These are phyloP conservation scores for Penicillium sp. DNA, from an alignment of 2,329 filamentous ascomycete genomes.

Conservation along the genomic window DNA sequence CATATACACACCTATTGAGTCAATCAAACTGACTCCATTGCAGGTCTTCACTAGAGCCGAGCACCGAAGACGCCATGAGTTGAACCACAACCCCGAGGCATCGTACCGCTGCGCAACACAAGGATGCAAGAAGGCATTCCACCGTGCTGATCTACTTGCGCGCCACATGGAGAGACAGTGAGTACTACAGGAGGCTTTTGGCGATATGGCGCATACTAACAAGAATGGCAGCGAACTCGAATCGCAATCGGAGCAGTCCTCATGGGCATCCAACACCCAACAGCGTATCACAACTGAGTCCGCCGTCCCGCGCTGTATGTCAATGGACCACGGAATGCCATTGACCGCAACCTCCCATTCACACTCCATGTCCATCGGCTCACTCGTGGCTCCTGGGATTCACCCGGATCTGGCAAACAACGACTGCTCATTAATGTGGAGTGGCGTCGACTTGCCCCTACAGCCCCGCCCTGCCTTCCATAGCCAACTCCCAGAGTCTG, in stretches of 20 bases:
- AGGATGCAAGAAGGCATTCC: conserved; percentile 50
- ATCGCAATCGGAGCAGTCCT: conserved; percentile 31
- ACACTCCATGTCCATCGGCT: conserved; percentile 38
- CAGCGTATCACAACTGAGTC: conserved; percentile 22
- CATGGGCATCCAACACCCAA: conserved; percentile 29
- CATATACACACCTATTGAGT: conserved; percentile 3
- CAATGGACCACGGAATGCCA: conserved; percentile 23
- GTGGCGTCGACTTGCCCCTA: conserved; percentile 35
- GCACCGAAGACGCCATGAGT: conserved; percentile 49
- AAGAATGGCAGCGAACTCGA: conserved; percentile 34
- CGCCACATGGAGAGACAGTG: conserved; percentile 53
- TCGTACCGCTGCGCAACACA: conserved; percentile 43
- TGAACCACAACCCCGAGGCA: conserved; percentile 51
- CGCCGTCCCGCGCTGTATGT: conserved; percentile 23
- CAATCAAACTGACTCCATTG: conserved; percentile 11
- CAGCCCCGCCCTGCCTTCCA: conserved; percentile 30
- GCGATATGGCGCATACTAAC: conserved; percentile 10
- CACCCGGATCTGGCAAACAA: conserved; percentile 33
- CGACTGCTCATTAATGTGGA: conserved; percentile 37
- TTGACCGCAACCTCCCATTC: conserved; percentile 29
- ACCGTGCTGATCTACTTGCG: conserved; percentile 47
- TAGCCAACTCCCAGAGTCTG: conserved; percentile 36
- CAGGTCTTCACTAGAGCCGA: conserved; percentile 52
- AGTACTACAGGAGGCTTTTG: conserved; percentile 20
- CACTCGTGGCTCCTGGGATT: conserved; percentile 36